Evolutionary conservation across 2,329 filamentous ascomycete species (phyloP).

Genomic region (Monosporascus sp.): DNA sequence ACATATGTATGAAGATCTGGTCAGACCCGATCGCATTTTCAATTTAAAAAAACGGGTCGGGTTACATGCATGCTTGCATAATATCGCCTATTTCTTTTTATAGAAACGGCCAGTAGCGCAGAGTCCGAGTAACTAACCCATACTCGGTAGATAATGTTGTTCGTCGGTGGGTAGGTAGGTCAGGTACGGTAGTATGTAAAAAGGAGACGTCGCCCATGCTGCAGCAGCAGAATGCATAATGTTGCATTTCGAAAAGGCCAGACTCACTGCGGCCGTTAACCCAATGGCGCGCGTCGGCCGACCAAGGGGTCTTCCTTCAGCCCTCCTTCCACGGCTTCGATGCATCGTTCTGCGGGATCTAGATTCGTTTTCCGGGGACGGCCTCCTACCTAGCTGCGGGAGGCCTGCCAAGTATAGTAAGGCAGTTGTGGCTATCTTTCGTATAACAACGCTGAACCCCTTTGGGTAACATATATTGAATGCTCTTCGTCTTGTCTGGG

Average conservation of each 20-base stretch:
- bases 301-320: conserved; percentile 4
- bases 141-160: too few relatives aligned
- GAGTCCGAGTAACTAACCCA: background rate
- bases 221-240: too few relatives aligned
- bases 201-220: background rate
- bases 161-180: too few relatives aligned
- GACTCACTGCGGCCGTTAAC: too few relatives aligned
- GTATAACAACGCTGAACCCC: conserved; percentile 37
- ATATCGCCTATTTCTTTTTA: background rate
- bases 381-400: too few relatives aligned
- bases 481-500: conserved; percentile 28
- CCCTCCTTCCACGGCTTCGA: conserved; percentile 31
- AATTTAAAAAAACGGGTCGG: too few relatives aligned
- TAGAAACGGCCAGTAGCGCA: background rate
- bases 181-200: background rate
- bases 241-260: too few relatives aligned
- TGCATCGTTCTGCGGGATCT: conserved; percentile 36
- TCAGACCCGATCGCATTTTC: too few relatives aligned
- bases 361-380: background rate
- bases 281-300: too few relatives aligned
- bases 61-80: too few relatives aligned
- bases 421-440: conserved; percentile 19
- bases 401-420: background rate
- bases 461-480: conserved; percentile 40
- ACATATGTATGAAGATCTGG: background rate